Evolutionary conservation across 2,329 filamentous ascomycete species (phyloP), one percentile per base, ranked within the genome.

Genomic region (Cytospora mali): DNA sequence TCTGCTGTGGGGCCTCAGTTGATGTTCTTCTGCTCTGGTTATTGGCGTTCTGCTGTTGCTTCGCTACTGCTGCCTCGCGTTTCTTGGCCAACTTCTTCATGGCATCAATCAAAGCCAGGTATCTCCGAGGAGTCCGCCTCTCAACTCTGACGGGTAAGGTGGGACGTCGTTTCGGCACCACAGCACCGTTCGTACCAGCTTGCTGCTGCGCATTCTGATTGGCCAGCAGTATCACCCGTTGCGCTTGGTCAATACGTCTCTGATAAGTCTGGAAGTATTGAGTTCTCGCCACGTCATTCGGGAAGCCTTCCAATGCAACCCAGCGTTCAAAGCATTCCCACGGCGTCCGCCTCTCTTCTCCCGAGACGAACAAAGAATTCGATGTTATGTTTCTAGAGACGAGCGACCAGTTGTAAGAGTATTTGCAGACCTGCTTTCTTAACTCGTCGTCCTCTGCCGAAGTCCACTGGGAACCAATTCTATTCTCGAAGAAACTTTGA

Each of bases 251-350:
- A 29, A 89, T 87, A 29, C 87, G 78, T 11, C 76, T 77, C 67
- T 85, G 86, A 71, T 88, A 89, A 1, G 84, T 77, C 71, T 93
- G 92, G 81, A 98, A 99, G 74, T 98, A 99, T 51, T 93, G 90
- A 0, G 92, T 97, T 77, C 97, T 97, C 21, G 90, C 88, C 89
- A 98, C 96, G 68, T 99, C 95, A 13, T 89, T 86, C 5, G 95
- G 94, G 42, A 97, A 80, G 1, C 93, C 93, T 76, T 98, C 95
- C 14, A 98, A 80, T 68, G 91, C 88, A 60, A 97, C 90, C 94
- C 94, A 99, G 50, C 95, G 86, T 76, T 99, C 95, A 70, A 99
- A 99, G 73, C 95, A 99, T 77, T 99, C 95, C 95, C 95, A 99
- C 0, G 94, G 93, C 3, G 94, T 98, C 54, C 95, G 86, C 66